Conservation (phyloP, 1,284 basidiomycete species). For the Albatrellus sp. region DNA sequence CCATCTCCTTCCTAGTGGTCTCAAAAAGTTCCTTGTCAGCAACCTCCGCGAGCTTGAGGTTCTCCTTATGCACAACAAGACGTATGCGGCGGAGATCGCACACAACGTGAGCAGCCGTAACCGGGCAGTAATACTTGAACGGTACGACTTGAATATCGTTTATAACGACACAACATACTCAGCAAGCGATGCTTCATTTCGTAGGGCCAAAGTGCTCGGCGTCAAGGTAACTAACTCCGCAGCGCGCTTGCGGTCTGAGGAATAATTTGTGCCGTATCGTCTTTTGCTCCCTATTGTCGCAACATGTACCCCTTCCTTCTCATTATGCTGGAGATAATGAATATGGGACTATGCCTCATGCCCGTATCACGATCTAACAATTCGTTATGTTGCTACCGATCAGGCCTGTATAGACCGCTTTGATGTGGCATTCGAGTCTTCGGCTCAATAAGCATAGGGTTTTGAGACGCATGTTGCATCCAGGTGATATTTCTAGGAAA, state of each 20-base stretch:
- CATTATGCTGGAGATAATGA: slow-evolving; percentile 3
- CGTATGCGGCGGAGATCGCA: slow-evolving; percentile 92
- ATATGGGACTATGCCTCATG: slow-evolving; percentile 1
- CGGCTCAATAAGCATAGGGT: no score
- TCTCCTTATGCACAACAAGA: slow-evolving; percentile 97
- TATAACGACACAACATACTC: neutral
- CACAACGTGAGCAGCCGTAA: slow-evolving; percentile 97
- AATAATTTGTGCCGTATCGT: slow-evolving; percentile 36
- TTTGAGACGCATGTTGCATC: no score
- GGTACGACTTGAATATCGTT: slow-evolving; percentile 34
- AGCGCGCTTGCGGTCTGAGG: slow-evolving; percentile 94
- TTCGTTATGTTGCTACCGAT: neutral
- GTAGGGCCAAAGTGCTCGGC: slow-evolving; percentile 78
- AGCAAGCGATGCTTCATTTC: slow-evolving; percentile 1
- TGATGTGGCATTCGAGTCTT: neutral
- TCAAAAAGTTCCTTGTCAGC: slow-evolving; percentile 89
- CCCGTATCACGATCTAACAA: neutral
- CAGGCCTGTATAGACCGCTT: neutral
- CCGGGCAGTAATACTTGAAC: slow-evolving; percentile 85
- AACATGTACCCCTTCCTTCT: slow-evolving; percentile 1
- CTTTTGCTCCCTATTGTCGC: slow-evolving; percentile 5
- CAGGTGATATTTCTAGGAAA: no score
- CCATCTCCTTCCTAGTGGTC: slow-evolving; percentile 87
- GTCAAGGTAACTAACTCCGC: slow-evolving; percentile 94
- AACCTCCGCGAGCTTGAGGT: slow-evolving; percentile 89